Evolutionary conservation across 2,329 filamentous ascomycete species (phyloP).

Genomic region (Kalmusia sp.): DNA sequence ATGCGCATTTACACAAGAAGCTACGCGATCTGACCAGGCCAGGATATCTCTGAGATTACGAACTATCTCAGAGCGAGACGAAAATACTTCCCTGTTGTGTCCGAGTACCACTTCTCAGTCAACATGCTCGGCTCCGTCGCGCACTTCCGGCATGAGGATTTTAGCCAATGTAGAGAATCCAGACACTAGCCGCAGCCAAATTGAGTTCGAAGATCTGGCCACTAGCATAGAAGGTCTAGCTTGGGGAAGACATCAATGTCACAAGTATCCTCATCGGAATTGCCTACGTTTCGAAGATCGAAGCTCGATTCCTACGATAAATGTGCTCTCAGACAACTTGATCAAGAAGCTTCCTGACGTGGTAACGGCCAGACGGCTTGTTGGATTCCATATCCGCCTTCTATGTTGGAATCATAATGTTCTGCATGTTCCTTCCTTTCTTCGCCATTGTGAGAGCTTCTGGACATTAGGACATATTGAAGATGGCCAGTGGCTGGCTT

Average conservation of each 20-base stretch:
- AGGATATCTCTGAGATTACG: too few species aligned
- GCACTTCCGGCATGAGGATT: too few species aligned
- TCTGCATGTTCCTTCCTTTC: not conserved
- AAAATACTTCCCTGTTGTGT: too few species aligned
- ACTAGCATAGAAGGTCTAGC: slow-evolving; percentile 1
- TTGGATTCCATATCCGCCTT: not conserved
- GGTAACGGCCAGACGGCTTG: not conserved
- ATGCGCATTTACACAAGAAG: too few species aligned
- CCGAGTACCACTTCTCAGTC: too few species aligned
- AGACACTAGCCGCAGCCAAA: too few species aligned
- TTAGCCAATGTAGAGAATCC: too few species aligned
- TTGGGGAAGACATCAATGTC: slow-evolving; percentile 4
- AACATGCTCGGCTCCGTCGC: too few species aligned
- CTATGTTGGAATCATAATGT: not conserved
- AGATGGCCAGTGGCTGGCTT: not conserved
- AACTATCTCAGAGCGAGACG: too few species aligned
- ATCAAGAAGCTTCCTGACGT: not conserved
- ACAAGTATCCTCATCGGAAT: slow-evolving; percentile 2
- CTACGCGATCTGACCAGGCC: too few species aligned
- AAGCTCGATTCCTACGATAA: not conserved
- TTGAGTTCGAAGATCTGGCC: slow-evolving; percentile 1
- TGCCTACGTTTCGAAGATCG: not conserved
- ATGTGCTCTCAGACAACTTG: not conserved
- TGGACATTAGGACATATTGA: not conserved
- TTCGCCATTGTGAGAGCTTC: not conserved